phyloP scores from a whole-genome alignment of 176 grass and related monocot genomes.

The Cenchrus purpureus region DNA sequence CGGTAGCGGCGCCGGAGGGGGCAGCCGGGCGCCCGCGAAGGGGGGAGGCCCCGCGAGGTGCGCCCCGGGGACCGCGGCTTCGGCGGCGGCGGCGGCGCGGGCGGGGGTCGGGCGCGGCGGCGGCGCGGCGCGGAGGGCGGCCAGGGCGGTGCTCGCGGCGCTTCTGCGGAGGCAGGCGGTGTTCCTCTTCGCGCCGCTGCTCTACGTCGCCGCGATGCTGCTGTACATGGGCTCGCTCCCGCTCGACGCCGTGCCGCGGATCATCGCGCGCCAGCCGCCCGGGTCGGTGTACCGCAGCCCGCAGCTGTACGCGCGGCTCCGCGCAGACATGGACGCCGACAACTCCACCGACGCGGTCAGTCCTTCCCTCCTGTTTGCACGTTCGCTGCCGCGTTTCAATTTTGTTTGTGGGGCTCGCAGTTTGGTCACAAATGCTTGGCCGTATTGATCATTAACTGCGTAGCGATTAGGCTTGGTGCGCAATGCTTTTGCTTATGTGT shows the following conservation, averaged over 20 bases:
- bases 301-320: conserved; percentile 79
- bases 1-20: conserved; percentile 8
- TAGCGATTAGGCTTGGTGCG: neutral
- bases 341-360: conserved; percentile 88
- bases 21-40: conserved; percentile 57
- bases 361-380: conserved; percentile 10
- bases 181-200: conserved; percentile 94
- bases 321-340: conserved; percentile 86
- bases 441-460: conserved; percentile 13
- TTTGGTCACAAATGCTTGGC: neutral
- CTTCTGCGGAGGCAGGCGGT: conserved; percentile 91
- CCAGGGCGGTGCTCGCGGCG: conserved; percentile 60
- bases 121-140: conserved; percentile 49
- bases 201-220: conserved; percentile 93
- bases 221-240: conserved; percentile 95
- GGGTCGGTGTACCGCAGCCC: conserved; percentile 95
- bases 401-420: neutral
- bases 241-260: conserved; percentile 78
- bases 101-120: conserved; percentile 31
- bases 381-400: neutral
- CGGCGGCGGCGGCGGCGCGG: conserved; percentile 27
- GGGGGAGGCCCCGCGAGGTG: conserved; percentile 15
- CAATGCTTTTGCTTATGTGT: neutral
- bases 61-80: neutral
- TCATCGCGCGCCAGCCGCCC: conserved; percentile 69